Evolutionary conservation across 106 monocot genomes (phyloP).

Genomic region (Dendrobium nobile): DNA sequence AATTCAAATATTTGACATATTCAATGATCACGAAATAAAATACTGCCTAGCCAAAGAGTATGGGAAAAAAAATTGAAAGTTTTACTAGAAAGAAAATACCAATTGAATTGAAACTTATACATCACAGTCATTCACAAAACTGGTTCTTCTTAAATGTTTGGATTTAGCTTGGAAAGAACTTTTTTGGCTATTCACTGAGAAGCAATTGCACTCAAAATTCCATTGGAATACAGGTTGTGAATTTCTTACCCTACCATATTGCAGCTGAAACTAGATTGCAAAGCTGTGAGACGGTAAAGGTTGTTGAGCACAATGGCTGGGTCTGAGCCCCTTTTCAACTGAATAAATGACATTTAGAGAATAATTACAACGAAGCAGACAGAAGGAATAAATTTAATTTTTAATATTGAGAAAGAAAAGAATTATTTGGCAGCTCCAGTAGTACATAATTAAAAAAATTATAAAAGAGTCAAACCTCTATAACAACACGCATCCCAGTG

Average conservation of each 20-base stretch:
- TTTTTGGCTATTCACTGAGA: not conserved
- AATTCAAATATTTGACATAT: not conserved
- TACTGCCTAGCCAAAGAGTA: not conserved
- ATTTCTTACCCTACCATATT: constrained; percentile 95
- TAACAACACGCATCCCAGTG: constrained; percentile 93
- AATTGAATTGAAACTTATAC: not conserved
- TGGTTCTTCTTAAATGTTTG: not conserved
- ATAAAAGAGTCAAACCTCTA: constrained; percentile 55
- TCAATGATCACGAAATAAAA: not conserved
- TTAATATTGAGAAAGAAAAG: not conserved
- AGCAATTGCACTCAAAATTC: not conserved
- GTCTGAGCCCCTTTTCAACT: constrained; percentile 87
- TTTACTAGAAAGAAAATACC: not conserved
- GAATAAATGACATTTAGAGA: constrained; percentile 10
- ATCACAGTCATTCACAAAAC: not conserved
- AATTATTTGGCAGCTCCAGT: not conserved
- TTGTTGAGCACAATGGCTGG: constrained; percentile 84
- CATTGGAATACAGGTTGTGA: not conserved
- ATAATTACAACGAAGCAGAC: not conserved
- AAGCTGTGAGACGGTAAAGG: constrained; percentile 82
- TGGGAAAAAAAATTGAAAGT: not conserved
- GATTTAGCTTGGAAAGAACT: not conserved
- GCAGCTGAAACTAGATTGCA: constrained; percentile 98
- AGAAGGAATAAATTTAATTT: not conserved
- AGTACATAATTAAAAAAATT: not conserved